A percentile compares a stretch with the other conserved stretches of the same genome.
Conservation (phyloP, 1,139 yeast genomes). For the Pneumocystis sp. region DNA sequence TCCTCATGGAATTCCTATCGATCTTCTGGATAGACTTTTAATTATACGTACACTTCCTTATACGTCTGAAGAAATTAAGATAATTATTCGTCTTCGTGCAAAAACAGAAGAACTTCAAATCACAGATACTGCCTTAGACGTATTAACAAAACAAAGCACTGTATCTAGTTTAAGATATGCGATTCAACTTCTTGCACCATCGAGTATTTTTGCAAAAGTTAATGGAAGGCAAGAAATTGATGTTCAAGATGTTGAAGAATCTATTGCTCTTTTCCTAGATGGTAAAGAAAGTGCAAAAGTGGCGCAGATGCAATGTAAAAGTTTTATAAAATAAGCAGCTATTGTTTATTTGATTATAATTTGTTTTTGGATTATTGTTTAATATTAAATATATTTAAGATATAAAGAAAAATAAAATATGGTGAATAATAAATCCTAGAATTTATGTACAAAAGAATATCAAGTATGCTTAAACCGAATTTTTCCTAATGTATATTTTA, state of each 20-base stretch:
- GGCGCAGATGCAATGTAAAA: conserved; percentile 32
- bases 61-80: conserved; percentile 62
- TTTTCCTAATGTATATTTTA: background rate
- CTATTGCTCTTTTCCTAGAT: conserved; percentile 72
- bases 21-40: conserved; percentile 73
- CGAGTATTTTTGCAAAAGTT: conserved; percentile 66
- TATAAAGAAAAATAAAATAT: background rate
- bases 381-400: background rate
- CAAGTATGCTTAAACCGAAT: background rate
- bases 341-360: background rate
- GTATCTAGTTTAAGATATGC: conserved; percentile 78
- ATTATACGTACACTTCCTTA: conserved; percentile 88
- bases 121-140: conserved; percentile 51
- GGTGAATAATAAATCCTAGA: background rate
- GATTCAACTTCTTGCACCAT: conserved; percentile 77
- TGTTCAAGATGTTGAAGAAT: conserved; percentile 67
- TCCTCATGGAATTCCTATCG: conserved; percentile 96
- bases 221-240: conserved; percentile 58
- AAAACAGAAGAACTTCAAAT: conserved; percentile 55
- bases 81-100: conserved; percentile 71
- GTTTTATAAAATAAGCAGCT: background rate
- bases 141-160: conserved; percentile 56
- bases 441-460: background rate
- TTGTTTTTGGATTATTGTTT: background rate
- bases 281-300: conserved; percentile 73